Conservation (phyloP, 2,329 filamentous ascomycete genomes). For the Chrysoporthe deuterocubensis region DNA sequence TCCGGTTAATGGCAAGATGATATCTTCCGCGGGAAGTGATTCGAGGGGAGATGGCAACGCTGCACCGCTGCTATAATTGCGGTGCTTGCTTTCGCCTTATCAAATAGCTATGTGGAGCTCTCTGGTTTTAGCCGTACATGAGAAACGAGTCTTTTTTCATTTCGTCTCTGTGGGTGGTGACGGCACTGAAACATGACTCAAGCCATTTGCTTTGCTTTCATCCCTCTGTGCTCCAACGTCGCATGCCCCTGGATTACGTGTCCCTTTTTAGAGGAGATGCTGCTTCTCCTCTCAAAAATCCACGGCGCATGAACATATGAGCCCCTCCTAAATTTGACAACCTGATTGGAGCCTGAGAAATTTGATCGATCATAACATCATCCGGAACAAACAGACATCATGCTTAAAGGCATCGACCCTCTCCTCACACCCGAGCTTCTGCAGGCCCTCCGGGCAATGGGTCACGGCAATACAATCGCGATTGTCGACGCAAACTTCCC, state of each 20-base stretch:
- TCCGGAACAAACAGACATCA: background rate
- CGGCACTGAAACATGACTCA: conserved; percentile 15
- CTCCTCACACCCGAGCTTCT: conserved; percentile 18
- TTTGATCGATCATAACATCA: too few relatives aligned
- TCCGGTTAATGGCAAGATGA: conserved; percentile 61
- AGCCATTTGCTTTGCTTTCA: background rate
- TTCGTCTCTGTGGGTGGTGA: background rate
- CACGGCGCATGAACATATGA: too few relatives aligned
- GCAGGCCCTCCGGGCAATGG: conserved; percentile 15
- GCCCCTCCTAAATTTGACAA: too few relatives aligned
- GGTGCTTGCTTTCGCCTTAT: background rate
- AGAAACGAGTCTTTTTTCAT: background rate
- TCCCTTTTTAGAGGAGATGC: background rate
- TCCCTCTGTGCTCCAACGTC: too few relatives aligned
- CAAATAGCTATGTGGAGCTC: background rate
- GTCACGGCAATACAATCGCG: conserved; percentile 16
- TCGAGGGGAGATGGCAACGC: conserved; percentile 77
- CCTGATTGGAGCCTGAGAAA: too few relatives aligned
- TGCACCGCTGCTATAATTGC: conserved; percentile 27
- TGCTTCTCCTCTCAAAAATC: background rate
- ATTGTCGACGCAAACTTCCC: conserved; percentile 21
- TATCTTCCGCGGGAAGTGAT: conserved; percentile 90
- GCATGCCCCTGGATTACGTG: conserved; percentile 2
- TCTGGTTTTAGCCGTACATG: background rate
- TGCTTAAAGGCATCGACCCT: conserved; percentile 19